Evolutionary conservation across 768 basidiomycete species (phyloP), one percentile per base, ranked within the genome.

Genomic region (Boletus tylopilopsis): DNA sequence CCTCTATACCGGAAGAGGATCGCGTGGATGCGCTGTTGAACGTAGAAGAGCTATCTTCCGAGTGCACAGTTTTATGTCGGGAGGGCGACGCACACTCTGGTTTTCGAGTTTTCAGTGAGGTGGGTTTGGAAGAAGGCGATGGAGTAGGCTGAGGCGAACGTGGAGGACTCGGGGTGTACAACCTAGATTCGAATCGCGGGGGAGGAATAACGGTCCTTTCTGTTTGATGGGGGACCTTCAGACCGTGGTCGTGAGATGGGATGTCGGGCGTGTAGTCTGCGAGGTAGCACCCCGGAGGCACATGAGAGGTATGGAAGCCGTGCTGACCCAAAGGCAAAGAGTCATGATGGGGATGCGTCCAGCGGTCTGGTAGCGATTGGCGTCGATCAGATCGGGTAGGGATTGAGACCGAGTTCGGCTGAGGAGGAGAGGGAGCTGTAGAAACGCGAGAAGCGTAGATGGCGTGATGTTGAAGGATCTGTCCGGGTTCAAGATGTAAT

Each of bases 401-500:
- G 23, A 18, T 32, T 40, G 54, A 1, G 9, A 18, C n/a, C 29
- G 45, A 1, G 30, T 37, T 34, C 15, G 47, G 43, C 22, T 51
- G 57, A 35, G 19, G 49, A 35, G 21, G 41, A 39, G 39, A 45
- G n/a, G 34, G 52, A 30, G 37, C 38, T n/a, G 53, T 34, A n/a
- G 50, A 41, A 34, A 29, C 4, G 27, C 41, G 48, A 11, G 53
- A 42, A 2, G 45, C 12, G 40, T 62, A 64, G 9, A 57, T 42
- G 25, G 56, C 36, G 21, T 53, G 51, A n/a, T 67, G 71, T n/a
- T 75, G 79, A 24, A 81, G 69, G 32, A 83, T 68, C 64, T 83
- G 79, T 12, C 81, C 82, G 13, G 81, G 81, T 6, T 70, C 66
- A 19, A 83, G 69, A 49, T 77, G 77, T 22, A 81, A 62, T 27